Base-by-base conservation (phyloP, 331 rosid genomes). In the Quercus lobata region DNA sequence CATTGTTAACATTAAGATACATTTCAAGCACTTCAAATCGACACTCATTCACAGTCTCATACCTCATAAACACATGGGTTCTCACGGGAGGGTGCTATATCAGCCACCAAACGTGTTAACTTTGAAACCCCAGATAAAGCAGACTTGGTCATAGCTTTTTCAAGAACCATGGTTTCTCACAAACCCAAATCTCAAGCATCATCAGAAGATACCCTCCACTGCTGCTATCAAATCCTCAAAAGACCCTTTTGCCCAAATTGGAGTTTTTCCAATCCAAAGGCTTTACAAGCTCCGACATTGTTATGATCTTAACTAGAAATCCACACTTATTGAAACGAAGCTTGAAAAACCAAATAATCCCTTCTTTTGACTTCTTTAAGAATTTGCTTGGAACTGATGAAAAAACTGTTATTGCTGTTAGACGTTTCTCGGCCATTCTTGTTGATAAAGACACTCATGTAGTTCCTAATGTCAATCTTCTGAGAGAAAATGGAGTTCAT, bases 401-500 rank as follows among this genome's bases (percentile, higher is more conserved):
- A 56, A 82, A 79, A 17, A 58, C 65, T 10, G 10, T 82, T 32
- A 5, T 10, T 1, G 74, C 85, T 61, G 11, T 83, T 24, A 86
- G 77, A 66, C 78, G 79, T 3, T 74, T 1, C 66, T 7, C 66
- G 5, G 14, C 49, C 17, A 16, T 85, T 72, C 86, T 89, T 24
- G 2, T 1, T 11, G 10, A n/a, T 5, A 34, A 78, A 22, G 22
- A 72, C 34, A 80, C 19, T 29, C 2, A 3, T 34, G 81, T 41
- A 41, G 41, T 32, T 30, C 86, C 88, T 2, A 89, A 87, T 21
- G 46, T 87, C 69, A 68, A 73, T 56, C 19, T 66, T 74, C 35
- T 88, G 68, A 53, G 55, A 55, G 82, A 79, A 46, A 17, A 54
- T 75, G 87, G 90, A 78, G 85, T 87, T 37, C 80, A 86, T 5